Evolutionary conservation across 306 rosid species (phyloP).

Genomic region (Carpinus viminea): DNA sequence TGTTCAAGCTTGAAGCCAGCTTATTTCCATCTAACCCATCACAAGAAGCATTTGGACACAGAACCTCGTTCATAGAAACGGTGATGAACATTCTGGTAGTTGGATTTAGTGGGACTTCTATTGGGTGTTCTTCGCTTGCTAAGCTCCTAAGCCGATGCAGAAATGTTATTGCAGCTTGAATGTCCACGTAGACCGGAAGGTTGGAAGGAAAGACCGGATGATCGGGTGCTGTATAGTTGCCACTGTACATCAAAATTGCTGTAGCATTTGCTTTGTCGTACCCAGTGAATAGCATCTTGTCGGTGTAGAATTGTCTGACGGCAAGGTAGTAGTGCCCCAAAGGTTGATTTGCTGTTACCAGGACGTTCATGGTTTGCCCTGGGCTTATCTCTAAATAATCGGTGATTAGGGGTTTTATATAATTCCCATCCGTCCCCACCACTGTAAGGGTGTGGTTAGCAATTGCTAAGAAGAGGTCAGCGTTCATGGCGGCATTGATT

Average conservation of each 20-base stretch:
- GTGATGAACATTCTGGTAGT: constrained; percentile 14
- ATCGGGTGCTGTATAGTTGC: constrained; percentile 12
- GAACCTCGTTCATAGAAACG: constrained; percentile 5
- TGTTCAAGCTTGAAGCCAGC: constrained; percentile 23
- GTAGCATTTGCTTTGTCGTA: constrained; percentile 24
- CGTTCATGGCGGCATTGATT: constrained; percentile 25
- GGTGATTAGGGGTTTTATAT: constrained; percentile 11
- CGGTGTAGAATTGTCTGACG: constrained; percentile 14
- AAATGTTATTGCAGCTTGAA: constrained; percentile 12
- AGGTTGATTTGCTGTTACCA: constrained; percentile 22
- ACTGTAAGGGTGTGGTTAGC: constrained; percentile 23
- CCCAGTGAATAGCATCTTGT: not conserved
- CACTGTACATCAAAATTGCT: constrained; percentile 27
- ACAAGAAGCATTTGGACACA: constrained; percentile 17
- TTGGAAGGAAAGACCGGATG: not conserved
- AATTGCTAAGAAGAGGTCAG: constrained; percentile 27
- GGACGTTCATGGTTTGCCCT: constrained; percentile 34
- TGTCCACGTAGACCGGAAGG: constrained; percentile 1
- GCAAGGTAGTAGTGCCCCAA: constrained; percentile 23
- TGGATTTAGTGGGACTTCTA: constrained; percentile 15
- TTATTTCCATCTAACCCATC: not conserved
- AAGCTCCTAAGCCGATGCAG: not conserved
- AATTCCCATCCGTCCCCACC: constrained; percentile 24
- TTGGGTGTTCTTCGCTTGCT: constrained; percentile 25
- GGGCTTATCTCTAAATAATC: constrained; percentile 21